Evolutionary conservation across 441 rosid species (phyloP), one percentile per base, ranked within the genome.

Genomic region (Bruguiera hainesii): DNA sequence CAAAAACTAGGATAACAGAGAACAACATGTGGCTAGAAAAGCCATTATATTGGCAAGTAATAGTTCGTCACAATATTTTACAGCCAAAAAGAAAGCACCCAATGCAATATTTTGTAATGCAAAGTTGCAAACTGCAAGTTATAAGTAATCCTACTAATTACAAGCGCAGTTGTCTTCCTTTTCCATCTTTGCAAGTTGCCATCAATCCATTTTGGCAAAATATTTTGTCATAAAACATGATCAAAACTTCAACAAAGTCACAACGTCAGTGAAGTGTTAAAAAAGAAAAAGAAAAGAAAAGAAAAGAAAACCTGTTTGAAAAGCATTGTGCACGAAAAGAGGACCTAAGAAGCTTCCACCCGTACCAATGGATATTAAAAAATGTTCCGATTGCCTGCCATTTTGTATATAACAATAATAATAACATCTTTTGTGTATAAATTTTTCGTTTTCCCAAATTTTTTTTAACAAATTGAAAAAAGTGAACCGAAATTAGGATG

Each of bases 281-380:
- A 30, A 66, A 61, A 35, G 63, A 23, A 51, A 30, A 30, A 5
- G 1, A 30, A 30, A 30, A 30, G 0, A 30, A 30, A 30, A 3
- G 0, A 30, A 30, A 30, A 30, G 6, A 30, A 4, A 61, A 90
- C 98, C 97, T 82, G 99, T 90, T 79, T 89, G 98, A 62, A 91
- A 89, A 77, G 97, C 94, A 7, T 94, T 88, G 73, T 94, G 99
- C 55, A 90, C 95, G 81, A 89, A 94, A 51, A 91, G 85, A 78
- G 96, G 97, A 74, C 97, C 99, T 71, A 91, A 80, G 73, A 91
- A 94, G 84, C 98, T 91, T 71, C 98, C 99, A 73, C 98, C 99
- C 76, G 91, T 94, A 73, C 99, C 97, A 64, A 94, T 35, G 25
- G 96, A 89, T 78, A 94, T 57, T 56, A 0, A 4, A 29, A 29